These are phyloP conservation scores for Aspergillus ibericus DNA, from an alignment of 2,329 filamentous ascomycete genomes.

Conservation along the genomic window DNA sequence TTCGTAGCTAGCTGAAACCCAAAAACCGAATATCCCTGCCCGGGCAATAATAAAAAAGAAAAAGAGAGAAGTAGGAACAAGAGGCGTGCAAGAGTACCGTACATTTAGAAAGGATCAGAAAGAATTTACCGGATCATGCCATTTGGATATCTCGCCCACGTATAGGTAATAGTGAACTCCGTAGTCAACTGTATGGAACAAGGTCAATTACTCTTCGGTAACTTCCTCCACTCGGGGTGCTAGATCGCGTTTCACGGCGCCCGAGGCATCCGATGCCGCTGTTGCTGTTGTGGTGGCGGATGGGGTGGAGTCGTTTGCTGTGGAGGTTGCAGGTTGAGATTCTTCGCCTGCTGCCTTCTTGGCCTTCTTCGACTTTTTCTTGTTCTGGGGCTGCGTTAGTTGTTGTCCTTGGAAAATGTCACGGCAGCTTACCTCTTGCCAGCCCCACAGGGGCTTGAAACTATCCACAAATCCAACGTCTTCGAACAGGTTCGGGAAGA, in stretches of 20 bases:
- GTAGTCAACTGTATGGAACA: not conserved
- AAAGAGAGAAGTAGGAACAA: not conserved
- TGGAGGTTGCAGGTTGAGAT: not conserved
- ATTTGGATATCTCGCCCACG: not conserved
- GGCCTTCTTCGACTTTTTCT: constrained; percentile 43
- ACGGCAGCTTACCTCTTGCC: constrained; percentile 76
- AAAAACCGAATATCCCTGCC: not conserved
- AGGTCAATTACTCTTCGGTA: constrained; percentile 34
- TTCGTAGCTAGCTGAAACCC: not conserved
- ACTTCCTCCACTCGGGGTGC: constrained; percentile 49
- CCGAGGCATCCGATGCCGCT: constrained; percentile 35
- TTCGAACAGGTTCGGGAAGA: constrained; percentile 97
- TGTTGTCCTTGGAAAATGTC: not conserved
- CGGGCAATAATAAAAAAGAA: not conserved
- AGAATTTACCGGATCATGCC: not conserved
- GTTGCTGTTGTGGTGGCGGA: constrained; percentile 38
- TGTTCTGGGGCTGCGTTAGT: constrained; percentile 28
- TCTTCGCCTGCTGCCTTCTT: constrained; percentile 25
- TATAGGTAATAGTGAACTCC: not conserved
- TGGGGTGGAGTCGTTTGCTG: constrained; percentile 19
- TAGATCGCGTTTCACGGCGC: constrained; percentile 41
- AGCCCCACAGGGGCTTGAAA: constrained; percentile 94
- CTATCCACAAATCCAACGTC: constrained; percentile 98
- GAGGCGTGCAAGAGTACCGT: not conserved
- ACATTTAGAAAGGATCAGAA: not conserved